These are phyloP conservation scores for Penicillium decumbens DNA, from an alignment of 2,329 filamentous ascomycete species.

Conservation along the genomic window DNA sequence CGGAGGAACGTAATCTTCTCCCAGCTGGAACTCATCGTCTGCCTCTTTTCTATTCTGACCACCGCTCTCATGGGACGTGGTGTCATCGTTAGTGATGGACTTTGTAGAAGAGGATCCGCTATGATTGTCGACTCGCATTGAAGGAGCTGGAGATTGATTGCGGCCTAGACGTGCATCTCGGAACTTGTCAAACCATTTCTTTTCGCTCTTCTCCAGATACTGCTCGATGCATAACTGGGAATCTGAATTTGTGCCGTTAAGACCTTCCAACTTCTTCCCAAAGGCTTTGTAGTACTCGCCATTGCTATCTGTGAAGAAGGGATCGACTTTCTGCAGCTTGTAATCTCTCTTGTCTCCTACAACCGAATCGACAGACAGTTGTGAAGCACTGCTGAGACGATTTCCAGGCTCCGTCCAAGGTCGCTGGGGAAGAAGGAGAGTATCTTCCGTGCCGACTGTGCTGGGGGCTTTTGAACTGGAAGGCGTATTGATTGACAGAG, in stretches of 20 bases:
- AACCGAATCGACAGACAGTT: slow-evolving; percentile 54
- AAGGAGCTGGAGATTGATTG: slow-evolving; percentile 40
- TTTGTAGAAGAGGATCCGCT: slow-evolving; percentile 34
- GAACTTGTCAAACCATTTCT: slow-evolving; percentile 61
- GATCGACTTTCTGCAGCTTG: slow-evolving; percentile 62
- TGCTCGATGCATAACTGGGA: slow-evolving; percentile 60
- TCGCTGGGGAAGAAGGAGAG: slow-evolving; percentile 26
- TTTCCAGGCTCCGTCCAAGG: slow-evolving; percentile 30
- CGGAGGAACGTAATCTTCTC: slow-evolving; percentile 54
- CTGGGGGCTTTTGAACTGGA: slow-evolving; percentile 25
- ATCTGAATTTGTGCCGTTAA: slow-evolving; percentile 56
- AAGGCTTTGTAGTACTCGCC: slow-evolving; percentile 59
- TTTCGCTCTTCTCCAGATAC: slow-evolving; percentile 61
- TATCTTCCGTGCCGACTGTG: slow-evolving; percentile 31
- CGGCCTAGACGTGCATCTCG: slow-evolving; percentile 56
- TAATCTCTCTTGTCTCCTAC: slow-evolving; percentile 59
- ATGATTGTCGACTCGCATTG: slow-evolving; percentile 30
- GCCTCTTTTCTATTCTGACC: slow-evolving; percentile 31
- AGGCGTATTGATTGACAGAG: slow-evolving; percentile 21
- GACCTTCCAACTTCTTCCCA: slow-evolving; percentile 52
- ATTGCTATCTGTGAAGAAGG: slow-evolving; percentile 62
- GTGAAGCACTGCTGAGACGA: slow-evolving; percentile 42
- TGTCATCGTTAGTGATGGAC: slow-evolving; percentile 41
- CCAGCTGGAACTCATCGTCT: slow-evolving; percentile 55
- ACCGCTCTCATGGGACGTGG: slow-evolving; percentile 31